Base-by-base conservation (phyloP, 2,329 filamentous ascomycete genomes). In the Knufia fluminis region DNA sequence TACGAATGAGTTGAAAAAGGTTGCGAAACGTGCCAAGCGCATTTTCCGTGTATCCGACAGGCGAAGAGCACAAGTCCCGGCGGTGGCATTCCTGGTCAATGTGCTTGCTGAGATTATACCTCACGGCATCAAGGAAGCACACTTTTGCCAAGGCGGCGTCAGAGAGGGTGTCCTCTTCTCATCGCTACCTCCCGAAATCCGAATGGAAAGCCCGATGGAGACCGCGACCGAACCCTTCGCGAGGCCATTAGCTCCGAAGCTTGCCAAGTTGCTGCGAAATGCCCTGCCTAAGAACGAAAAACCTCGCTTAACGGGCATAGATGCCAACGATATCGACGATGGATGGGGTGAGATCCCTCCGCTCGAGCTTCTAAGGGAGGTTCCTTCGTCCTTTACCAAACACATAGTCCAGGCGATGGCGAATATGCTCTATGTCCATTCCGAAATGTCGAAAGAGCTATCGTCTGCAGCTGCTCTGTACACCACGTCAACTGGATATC, bases 61-160 rank as follows among this genome's bases (percentile, higher is more conserved):
- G 1, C 76, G 90, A 42, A 81, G 86, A 14, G 73, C 75, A 14
- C 90, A 95, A 65, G 89, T 94, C 41, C 85, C 87, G 0, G 88
- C 90, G 24, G 88, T 95, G 28, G 80, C 82, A 0, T 80, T 86
- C 23, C 79, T 95, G 7, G 79, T 95, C 14, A 79, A 83, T 23
- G 82, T 85, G n/a, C 76, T 95, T 14, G 72, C 83, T 22, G 71
- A 77, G 33, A 77, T 80, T 1, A 73, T 94, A 1, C 85, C 85
- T 4, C 74, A 73, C 32, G 74, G 73, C 26, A 82, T 94, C 56
- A 78, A 79, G 38, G 75, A 77, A 22, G 86, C 89, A 2, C 83
- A 83, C 1, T 96, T 95, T 66, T 92, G 88, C 62, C 83, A 86
- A 58, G 87, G 89, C 19, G 89, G 88, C 8, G 90, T 95, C 52